Conservation (phyloP, 345 rosid species). For the Litchi chinensis region DNA sequence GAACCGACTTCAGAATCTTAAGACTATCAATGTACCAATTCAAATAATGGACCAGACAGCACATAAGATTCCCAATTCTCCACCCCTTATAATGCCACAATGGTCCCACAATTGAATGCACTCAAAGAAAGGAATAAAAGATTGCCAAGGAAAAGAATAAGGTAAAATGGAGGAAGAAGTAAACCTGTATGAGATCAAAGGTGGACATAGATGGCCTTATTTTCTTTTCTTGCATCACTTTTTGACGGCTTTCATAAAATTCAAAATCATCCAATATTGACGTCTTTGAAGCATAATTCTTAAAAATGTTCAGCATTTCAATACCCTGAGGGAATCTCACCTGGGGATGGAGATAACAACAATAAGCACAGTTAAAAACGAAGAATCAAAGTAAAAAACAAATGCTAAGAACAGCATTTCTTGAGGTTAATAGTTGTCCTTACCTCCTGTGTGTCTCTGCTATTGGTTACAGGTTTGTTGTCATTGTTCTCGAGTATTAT, state of each 20-base stretch:
- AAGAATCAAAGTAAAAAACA: not conserved
- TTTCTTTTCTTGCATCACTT: slow-evolving; percentile 62
- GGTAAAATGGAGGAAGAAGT: not conserved
- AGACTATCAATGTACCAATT: slow-evolving; percentile 2
- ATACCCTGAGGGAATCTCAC: slow-evolving; percentile 55
- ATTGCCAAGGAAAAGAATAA: not conserved
- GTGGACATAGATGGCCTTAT: slow-evolving; percentile 32
- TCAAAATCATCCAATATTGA: slow-evolving; percentile 68
- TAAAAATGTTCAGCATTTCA: slow-evolving; percentile 66
- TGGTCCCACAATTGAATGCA: slow-evolving; percentile 13
- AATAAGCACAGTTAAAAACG: not conserved
- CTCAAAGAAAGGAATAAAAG: not conserved
- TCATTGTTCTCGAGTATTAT: slow-evolving; percentile 70
- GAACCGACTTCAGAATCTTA: slow-evolving; percentile 16
- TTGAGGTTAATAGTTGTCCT: not conserved
- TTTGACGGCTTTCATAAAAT: slow-evolving; percentile 68
- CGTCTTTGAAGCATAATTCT: slow-evolving; percentile 51
- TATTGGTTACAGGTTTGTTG: slow-evolving; percentile 70
- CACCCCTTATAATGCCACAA: not conserved
- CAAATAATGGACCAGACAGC: slow-evolving; percentile 1
- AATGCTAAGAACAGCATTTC: not conserved
- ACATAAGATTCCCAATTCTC: slow-evolving; percentile 17
- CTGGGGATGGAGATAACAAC: slow-evolving; percentile 36
- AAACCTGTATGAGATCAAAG: slow-evolving; percentile 22
- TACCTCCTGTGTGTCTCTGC: slow-evolving; percentile 87